These are phyloP conservation scores for Cornus kousa DNA, from an alignment of 148 eudicot species.

Conservation along the genomic window DNA sequence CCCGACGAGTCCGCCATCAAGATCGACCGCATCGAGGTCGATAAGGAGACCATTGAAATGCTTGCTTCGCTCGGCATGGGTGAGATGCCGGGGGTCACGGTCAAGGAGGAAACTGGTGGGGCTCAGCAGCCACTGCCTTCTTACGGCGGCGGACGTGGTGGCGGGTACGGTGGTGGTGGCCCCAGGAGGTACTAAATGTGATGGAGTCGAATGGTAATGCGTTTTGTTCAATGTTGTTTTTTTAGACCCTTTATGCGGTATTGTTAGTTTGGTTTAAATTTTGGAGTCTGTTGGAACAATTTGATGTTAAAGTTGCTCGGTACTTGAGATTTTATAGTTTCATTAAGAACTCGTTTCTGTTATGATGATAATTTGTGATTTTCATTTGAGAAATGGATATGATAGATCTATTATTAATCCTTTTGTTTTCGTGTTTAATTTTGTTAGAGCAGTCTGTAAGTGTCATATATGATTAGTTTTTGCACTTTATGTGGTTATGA, in stretches of 20 bases:
- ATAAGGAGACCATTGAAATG: slow-evolving; percentile 35
- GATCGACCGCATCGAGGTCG: slow-evolving; percentile 29
- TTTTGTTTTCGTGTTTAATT: not conserved
- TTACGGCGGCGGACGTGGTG: slow-evolving; percentile 24
- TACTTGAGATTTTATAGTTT: not conserved
- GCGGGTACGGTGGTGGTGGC: slow-evolving; percentile 13
- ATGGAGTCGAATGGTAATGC: not conserved
- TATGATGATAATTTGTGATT: no score
- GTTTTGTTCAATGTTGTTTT: not conserved
- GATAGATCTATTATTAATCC: not conserved
- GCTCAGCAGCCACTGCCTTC: slow-evolving; percentile 2
- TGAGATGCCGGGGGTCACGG: slow-evolving; percentile 28
- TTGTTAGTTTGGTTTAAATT: not conserved
- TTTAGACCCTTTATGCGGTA: not conserved
- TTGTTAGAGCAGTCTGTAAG: not conserved
- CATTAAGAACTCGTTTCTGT: not conserved
- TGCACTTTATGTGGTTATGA: not conserved
- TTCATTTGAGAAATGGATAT: not conserved
- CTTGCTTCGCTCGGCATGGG: slow-evolving; percentile 28
- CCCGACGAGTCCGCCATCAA: slow-evolving; percentile 35
- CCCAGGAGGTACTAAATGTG: slow-evolving; percentile 20
- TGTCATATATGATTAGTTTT: no score
- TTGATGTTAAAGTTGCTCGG: not conserved
- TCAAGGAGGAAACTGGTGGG: slow-evolving; percentile 23
- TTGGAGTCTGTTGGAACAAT: not conserved